Conservation (phyloP, 1,284 basidiomycete genomes). For the Earliella scabrosa region DNA sequence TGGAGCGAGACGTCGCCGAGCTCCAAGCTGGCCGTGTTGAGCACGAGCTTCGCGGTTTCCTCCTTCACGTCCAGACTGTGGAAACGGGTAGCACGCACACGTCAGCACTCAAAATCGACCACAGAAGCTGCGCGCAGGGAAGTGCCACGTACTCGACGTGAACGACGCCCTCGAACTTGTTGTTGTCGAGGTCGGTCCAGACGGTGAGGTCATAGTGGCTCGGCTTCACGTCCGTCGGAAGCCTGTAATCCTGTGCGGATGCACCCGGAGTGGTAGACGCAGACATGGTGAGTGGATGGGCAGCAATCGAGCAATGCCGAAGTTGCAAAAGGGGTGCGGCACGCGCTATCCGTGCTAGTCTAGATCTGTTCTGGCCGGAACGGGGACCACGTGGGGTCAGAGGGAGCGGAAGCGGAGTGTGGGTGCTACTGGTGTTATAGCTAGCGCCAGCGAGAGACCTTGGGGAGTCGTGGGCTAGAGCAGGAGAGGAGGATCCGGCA, state of each 20-base stretch:
- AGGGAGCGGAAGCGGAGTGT: neutral
- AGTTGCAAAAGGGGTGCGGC: slow-evolving; percentile 4
- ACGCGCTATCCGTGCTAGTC: slow-evolving; percentile 4
- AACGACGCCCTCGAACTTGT: slow-evolving; percentile 80
- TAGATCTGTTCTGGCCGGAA: slow-evolving; percentile 1
- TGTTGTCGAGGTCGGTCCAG: slow-evolving; percentile 81
- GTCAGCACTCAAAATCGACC: neutral
- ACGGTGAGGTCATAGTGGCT: slow-evolving; percentile 86
- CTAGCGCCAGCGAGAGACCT: neutral
- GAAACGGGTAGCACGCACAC: neutral
- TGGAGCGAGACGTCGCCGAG: slow-evolving; percentile 72
- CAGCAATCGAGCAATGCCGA: slow-evolving; percentile 14
- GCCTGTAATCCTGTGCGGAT: slow-evolving; percentile 59
- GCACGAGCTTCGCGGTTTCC: slow-evolving; percentile 67
- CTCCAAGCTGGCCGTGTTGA: slow-evolving; percentile 77
- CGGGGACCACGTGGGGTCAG: neutral
- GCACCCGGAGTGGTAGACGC: slow-evolving; percentile 3
- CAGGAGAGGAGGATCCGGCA: neutral
- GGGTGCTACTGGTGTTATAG: neutral
- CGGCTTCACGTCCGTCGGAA: slow-evolving; percentile 78
- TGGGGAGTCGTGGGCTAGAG: neutral
- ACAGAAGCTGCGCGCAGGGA: neutral
- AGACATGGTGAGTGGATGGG: slow-evolving; percentile 17
- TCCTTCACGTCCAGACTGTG: slow-evolving; percentile 71
- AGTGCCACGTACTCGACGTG: slow-evolving; percentile 63